phyloP scores from a whole-genome alignment of 768 basidiomycete species.

The Arthromyces matolae region DNA sequence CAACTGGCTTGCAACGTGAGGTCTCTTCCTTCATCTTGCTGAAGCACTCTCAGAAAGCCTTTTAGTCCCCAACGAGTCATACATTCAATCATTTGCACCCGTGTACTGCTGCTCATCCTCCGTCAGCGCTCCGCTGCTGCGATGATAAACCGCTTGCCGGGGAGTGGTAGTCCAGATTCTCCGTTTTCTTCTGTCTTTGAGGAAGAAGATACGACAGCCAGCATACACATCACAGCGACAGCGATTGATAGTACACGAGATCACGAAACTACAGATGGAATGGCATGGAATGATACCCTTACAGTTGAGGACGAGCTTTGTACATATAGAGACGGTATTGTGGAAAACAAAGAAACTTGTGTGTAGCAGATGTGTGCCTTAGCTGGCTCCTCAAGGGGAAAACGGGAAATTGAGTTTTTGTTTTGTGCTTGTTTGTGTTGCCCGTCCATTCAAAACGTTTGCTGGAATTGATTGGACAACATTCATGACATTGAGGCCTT shows the following conservation, averaged over 20 bases:
- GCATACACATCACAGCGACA: slow-evolving; percentile 7
- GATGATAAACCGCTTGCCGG: slow-evolving; percentile 17
- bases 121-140: slow-evolving; percentile 22
- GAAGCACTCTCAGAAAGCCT: not conserved
- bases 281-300: too few species aligned
- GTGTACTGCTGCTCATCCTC: slow-evolving; percentile 39
- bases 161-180: slow-evolving; percentile 3
- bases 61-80: slow-evolving; percentile 38
- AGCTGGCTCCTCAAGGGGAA: too few species aligned
- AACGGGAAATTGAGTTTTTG: too few species aligned
- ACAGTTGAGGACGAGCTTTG: too few species aligned
- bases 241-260: not conserved
- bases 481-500: too few species aligned
- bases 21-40: not conserved
- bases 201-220: slow-evolving; percentile 16
- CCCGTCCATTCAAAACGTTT: too few species aligned
- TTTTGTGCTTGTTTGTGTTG: too few species aligned
- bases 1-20: slow-evolving; percentile 42
- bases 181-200: slow-evolving; percentile 20
- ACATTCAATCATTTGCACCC: slow-evolving; percentile 40
- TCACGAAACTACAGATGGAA: not conserved
- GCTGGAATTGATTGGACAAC: too few species aligned
- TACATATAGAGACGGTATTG: too few species aligned
- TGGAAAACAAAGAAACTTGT: too few species aligned
- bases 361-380: too few species aligned